Base-by-base conservation (phyloP, 441 rosid genomes). In the Corymbia citriodora region DNA sequence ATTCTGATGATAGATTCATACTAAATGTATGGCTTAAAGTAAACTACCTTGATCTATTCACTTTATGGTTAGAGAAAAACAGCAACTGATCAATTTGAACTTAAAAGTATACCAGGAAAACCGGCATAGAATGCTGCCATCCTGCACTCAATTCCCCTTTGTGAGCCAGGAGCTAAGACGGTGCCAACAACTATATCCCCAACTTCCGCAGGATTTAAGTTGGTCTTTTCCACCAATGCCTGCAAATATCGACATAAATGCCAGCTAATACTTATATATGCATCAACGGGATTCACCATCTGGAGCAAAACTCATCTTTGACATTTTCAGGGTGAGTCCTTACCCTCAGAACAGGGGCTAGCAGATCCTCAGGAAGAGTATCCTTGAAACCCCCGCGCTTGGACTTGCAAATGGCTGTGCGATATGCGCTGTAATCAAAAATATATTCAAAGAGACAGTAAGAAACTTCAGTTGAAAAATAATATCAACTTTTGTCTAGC, bases 51-150 rank as follows among this genome's bases (percentile, higher is more conserved):
- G 53, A 45, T 23, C 85, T 79, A 79, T 79, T 23, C 85, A 79
- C 9, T 23, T 52, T 45, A 45, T 79, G 85, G 53, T 79, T 12
- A 79, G 49, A 79, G 85, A 45, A 79, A 79, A 79, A 79, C 18
- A 79, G 85, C 85, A 79, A 45, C 52, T 23, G n/a, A 45, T 79
- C n/a, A 45, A 79, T 79, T n/a, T 13, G 85, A 45, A 45, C n/a
- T 23, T 23, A 79, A 45, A 45, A 15, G 8, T 59, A 79, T 92
- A 97, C 99, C 99, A 91, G 99, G 99, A 94, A 98, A 96, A 90
- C 99, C 99, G 36, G 99, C 99, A 87, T 96, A 98, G 93, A 98
- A 98, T 68, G 99, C 98, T 93, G 99, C 95, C 99, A 98, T 98
- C 94, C 98, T 94, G 94, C 99, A 98, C 92, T 98, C 99, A 23